Evolutionary conservation across 1,284 basidiomycete genomes (phyloP).

Genomic region (Ustilago nuda): DNA sequence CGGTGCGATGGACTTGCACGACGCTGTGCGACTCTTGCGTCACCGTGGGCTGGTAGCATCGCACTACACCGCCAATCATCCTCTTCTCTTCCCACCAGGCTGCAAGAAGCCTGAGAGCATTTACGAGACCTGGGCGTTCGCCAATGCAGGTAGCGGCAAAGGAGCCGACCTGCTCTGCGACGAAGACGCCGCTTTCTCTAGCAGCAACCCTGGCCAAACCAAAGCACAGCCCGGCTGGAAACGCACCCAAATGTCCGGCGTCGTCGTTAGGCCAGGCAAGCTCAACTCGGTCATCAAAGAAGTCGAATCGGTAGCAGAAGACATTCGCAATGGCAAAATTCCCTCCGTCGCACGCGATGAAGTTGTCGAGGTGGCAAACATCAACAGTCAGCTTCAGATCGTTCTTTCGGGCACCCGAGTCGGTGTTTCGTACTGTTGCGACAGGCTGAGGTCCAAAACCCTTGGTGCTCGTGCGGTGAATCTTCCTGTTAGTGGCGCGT

Average conservation of each 20-base stretch:
- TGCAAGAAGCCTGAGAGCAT: conserved; percentile 61
- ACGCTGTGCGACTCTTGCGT: conserved; percentile 62
- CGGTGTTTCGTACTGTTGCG: conserved; percentile 65
- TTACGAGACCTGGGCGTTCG: conserved; percentile 68
- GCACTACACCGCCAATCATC: conserved; percentile 53
- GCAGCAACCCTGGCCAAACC: conserved; percentile 6
- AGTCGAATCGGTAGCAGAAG: conserved; percentile 48
- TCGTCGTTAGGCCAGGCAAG: conserved; percentile 63
- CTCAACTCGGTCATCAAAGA: conserved; percentile 53
- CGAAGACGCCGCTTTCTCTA: conserved; percentile 11
- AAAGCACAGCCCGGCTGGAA: conserved; percentile 52
- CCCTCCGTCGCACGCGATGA: conserved; percentile 60
- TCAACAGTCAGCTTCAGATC: conserved; percentile 66
- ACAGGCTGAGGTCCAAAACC: conserved; percentile 55
- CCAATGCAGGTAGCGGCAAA: conserved; percentile 63
- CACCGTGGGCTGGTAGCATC: conserved; percentile 62
- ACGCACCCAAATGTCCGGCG: conserved; percentile 64
- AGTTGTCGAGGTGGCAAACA: conserved; percentile 66
- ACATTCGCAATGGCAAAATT: conserved; percentile 58
- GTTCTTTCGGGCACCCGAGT: conserved; percentile 63
- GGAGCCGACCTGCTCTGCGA: conserved; percentile 57
- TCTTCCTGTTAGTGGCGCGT: conserved; percentile 65
- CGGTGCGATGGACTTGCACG: conserved; percentile 52
- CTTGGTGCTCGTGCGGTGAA: conserved; percentile 67
- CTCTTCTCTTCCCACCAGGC: conserved; percentile 63